A percentile compares a stretch with the other conserved stretches of the same genome.
Conservation (phyloP, 768 basidiomycete species). For the Naematelia encephala region DNA sequence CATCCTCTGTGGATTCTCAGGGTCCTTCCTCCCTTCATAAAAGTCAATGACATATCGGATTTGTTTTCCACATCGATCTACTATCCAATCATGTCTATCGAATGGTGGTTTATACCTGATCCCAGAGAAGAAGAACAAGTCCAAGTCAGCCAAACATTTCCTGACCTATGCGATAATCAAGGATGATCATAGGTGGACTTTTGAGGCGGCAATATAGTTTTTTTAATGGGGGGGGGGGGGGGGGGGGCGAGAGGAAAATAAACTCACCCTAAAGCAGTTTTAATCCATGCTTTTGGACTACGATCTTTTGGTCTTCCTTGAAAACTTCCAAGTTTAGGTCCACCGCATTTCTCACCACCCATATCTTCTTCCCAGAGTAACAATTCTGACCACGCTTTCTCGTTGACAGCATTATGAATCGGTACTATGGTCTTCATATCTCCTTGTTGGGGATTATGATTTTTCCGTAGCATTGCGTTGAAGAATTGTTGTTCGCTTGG, state of each 20-base stretch:
- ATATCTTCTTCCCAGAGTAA: conserved; percentile 75
- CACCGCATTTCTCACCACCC: conserved; percentile 70
- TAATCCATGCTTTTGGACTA: conserved; percentile 75
- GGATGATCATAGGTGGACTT: too few relatives aligned
- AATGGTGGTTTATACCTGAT: conserved; percentile 87
- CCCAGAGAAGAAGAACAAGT: conserved; percentile 1
- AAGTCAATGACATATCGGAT: conserved; percentile 97
- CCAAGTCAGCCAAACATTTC: too few relatives aligned
- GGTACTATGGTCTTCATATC: conserved; percentile 97
- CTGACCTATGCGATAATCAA: too few relatives aligned
- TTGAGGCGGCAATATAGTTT: too few relatives aligned
- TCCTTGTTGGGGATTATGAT: conserved; percentile 73
- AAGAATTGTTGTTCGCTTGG: conserved; percentile 99
- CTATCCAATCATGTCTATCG: conserved; percentile 94
- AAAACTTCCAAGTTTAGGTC: conserved; percentile 56
- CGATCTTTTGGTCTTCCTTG: conserved; percentile 78
- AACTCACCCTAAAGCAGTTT: conserved; percentile 78
- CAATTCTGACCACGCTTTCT: conserved; percentile 81
- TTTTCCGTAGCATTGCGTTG: conserved; percentile 91
- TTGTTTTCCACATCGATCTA: conserved; percentile 84
- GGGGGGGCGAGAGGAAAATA: too few relatives aligned
- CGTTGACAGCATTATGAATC: conserved; percentile 98
- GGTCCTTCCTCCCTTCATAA: conserved; percentile 67
- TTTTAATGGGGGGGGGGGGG: too few relatives aligned
- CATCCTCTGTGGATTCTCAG: conserved; percentile 48